A percentile compares a stretch with the other conserved stretches of the same genome.
Conservation (phyloP, 768 basidiomycete genomes). For the Podaxis sp. region DNA sequence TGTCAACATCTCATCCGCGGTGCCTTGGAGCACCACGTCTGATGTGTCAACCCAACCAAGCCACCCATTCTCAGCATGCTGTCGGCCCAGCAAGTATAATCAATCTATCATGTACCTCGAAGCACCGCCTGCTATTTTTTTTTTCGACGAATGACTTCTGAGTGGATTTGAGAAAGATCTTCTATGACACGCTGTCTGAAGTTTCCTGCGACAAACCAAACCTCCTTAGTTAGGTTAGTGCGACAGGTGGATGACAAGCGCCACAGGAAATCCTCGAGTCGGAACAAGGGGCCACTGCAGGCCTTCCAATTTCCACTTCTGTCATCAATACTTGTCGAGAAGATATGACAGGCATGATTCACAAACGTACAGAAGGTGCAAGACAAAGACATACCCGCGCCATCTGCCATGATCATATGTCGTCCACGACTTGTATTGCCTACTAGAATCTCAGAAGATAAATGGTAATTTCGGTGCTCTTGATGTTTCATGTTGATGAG, state of each 20-base stretch:
- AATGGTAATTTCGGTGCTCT: neutral
- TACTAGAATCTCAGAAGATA: neutral
- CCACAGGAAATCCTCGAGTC: neutral
- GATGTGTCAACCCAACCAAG: constrained; percentile 3
- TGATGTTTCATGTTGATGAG: neutral
- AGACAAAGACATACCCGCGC: neutral
- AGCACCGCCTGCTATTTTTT: neutral
- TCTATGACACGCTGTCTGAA: neutral
- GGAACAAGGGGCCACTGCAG: constrained; percentile 5
- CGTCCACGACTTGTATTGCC: neutral
- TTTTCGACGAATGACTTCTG: neutral
- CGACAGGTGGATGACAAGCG: neutral
- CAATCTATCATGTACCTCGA: neutral
- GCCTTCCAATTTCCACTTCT: neutral
- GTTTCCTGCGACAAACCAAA: neutral
- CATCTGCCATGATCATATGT: neutral
- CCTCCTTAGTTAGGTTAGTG: neutral
- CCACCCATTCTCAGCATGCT: neutral
- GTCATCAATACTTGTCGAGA: neutral
- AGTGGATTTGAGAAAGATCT: neutral
- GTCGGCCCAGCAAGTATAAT: neutral
- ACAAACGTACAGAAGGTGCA: neutral
- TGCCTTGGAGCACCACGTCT: constrained; percentile 8
- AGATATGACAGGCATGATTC: neutral
- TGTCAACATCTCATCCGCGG: neutral